Evolutionary conservation across 148 eudicot genomes (phyloP).

Genomic region (Vaccinium corymbosum): DNA sequence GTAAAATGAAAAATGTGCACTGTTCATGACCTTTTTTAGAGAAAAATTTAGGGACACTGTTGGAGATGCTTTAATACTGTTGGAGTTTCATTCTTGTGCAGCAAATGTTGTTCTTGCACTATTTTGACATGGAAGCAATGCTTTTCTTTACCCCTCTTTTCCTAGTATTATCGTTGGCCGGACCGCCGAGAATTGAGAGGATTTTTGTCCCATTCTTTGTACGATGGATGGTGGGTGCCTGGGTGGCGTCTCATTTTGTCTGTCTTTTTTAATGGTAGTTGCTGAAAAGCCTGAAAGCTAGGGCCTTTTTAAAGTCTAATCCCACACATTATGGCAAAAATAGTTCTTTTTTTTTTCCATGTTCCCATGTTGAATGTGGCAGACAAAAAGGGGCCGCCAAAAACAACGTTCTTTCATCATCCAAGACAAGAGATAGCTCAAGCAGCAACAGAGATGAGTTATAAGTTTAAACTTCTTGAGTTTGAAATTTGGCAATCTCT

Average conservation of each 20-base stretch:
- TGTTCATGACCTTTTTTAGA: too few relatives aligned
- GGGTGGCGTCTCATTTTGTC: slow-evolving; percentile 25
- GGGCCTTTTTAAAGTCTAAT: neutral
- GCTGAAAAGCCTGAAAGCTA: too few relatives aligned
- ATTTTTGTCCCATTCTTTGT: slow-evolving; percentile 25
- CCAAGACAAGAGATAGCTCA: too few relatives aligned
- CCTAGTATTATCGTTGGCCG: neutral
- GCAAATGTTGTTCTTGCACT: too few relatives aligned
- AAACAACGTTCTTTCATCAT: neutral
- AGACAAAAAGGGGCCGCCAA: slow-evolving; percentile 15
- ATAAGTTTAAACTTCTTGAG: too few relatives aligned
- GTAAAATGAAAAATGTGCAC: too few relatives aligned
- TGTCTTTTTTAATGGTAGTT: neutral
- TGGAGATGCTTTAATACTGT: too few relatives aligned
- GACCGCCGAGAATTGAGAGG: neutral
- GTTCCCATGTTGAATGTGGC: slow-evolving; percentile 10
- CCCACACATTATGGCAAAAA: neutral
- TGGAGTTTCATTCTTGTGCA: too few relatives aligned
- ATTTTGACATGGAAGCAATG: too few relatives aligned
- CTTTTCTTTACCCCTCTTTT: neutral
- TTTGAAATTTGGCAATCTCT: too few relatives aligned
- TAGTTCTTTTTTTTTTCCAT: neutral
- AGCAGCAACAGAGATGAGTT: too few relatives aligned
- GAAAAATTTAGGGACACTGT: too few relatives aligned
- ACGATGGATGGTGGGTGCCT: slow-evolving; percentile 4